Evolutionary conservation across 768 basidiomycete genomes (phyloP).

Genomic region (Amanita subjunquillea): DNA sequence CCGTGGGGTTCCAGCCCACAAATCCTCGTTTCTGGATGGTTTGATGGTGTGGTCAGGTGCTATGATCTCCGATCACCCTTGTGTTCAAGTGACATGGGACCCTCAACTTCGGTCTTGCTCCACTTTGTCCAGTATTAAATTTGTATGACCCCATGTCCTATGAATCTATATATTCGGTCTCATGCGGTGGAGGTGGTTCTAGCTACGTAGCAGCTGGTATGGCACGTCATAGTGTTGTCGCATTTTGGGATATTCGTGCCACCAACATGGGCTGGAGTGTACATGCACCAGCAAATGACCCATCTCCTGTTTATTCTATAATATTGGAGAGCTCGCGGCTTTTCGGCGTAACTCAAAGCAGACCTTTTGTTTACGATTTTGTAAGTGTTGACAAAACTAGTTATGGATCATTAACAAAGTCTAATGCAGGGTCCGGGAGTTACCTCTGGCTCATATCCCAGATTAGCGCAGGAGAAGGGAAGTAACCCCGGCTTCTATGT

Average conservation of each 20-base stretch:
- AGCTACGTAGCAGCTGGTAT: conserved; percentile 67
- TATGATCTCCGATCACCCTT: conserved; percentile 62
- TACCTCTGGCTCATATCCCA: conserved; percentile 41
- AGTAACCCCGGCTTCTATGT: conserved; percentile 2
- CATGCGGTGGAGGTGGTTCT: conserved; percentile 60
- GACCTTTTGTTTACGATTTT: conserved; percentile 76
- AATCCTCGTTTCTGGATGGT: conserved; percentile 74
- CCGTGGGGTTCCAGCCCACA: conserved; percentile 65
- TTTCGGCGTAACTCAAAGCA: conserved; percentile 68
- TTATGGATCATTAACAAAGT: not conserved
- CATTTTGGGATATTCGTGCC: conserved; percentile 73
- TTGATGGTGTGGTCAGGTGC: conserved; percentile 61
- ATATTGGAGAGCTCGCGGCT: conserved; percentile 69
- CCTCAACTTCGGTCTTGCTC: conserved; percentile 14
- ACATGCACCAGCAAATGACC: conserved; percentile 70
- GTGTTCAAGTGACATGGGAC: conserved; percentile 4
- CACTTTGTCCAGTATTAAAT: conserved; percentile 48
- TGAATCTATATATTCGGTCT: conserved; percentile 69
- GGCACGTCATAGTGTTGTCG: conserved; percentile 66
- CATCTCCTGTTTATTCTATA: conserved; percentile 69
- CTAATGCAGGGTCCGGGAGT: conserved; percentile 45
- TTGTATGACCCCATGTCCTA: conserved; percentile 58
- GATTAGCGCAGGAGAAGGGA: conserved; percentile 20
- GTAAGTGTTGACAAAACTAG: conserved; percentile 19
- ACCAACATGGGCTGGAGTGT: conserved; percentile 63